A percentile compares a stretch with the other conserved stretches of the same genome.
phyloP scores from a whole-genome alignment of 1,284 basidiomycete species.

The Cutaneotrichosporon sp. region DNA sequence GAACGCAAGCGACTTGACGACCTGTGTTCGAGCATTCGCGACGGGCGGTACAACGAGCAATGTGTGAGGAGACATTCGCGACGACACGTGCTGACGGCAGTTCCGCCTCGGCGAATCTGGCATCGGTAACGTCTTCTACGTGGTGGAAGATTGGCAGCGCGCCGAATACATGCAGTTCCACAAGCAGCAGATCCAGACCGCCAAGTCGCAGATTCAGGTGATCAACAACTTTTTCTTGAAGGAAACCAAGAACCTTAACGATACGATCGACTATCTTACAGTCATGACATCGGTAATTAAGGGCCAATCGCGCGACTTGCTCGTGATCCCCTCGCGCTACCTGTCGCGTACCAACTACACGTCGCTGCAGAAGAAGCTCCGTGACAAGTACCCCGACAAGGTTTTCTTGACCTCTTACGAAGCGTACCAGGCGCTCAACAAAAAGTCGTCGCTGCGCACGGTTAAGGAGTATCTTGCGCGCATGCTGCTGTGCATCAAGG shows the following conservation, averaged over 20 bases:
- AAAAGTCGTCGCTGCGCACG: conserved; percentile 50
- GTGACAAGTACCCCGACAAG: conserved; percentile 28
- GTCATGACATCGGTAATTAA: conserved; percentile 51
- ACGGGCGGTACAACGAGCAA: conserved; percentile 55
- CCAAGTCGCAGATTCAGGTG: conserved; percentile 53
- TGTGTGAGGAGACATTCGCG: conserved; percentile 46
- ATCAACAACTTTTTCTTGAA: conserved; percentile 56
- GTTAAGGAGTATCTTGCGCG: conserved; percentile 51
- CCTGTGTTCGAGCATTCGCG: conserved; percentile 51
- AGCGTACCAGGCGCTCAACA: conserved; percentile 52
- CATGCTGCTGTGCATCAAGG: conserved; percentile 54
- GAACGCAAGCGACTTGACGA: conserved; percentile 58
- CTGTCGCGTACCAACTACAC: conserved; percentile 37
- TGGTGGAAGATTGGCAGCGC: conserved; percentile 54
- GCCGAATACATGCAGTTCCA: conserved; percentile 38
- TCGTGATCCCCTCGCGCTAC: conserved; percentile 49
- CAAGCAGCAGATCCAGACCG: conserved; percentile 45
- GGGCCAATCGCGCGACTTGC: conserved; percentile 39
- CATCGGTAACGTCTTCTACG: conserved; percentile 53
- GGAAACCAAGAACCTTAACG: conserved; percentile 51
- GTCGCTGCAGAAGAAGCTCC: conserved; percentile 42
- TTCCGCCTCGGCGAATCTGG: conserved; percentile 52
- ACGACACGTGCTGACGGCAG: conserved; percentile 29
- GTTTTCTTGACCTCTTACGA: conserved; percentile 50
- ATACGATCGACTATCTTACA: conserved; percentile 53